phyloP scores from a whole-genome alignment of 106 monocot species.

The Acanthochlamys bracteata region DNA sequence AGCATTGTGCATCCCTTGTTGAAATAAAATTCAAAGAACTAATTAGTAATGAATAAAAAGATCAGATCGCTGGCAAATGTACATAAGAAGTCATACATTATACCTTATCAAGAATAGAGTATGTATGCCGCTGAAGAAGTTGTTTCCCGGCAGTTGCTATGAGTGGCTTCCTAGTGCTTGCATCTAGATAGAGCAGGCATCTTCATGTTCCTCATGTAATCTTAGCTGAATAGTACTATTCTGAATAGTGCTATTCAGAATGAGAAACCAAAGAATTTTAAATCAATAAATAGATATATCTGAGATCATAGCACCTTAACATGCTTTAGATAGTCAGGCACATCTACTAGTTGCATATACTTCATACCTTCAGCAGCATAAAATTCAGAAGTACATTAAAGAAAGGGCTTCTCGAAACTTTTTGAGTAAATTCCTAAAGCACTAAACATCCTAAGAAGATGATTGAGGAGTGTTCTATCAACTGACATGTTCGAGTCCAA shows the following conservation, averaged over 20 bases:
- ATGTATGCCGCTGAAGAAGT: conserved; percentile 77
- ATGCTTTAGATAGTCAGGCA: conserved; percentile 92
- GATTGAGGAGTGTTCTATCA: conserved; percentile 77
- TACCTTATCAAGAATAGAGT: conserved; percentile 92
- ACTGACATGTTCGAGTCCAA: no score
- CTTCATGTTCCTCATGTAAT: conserved; percentile 95
- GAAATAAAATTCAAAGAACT: no score
- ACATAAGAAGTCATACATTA: background rate
- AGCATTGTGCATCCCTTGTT: conserved; percentile 79
- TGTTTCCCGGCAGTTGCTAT: conserved; percentile 78
- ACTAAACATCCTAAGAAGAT: conserved; percentile 98
- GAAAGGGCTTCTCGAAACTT: conserved; percentile 84
- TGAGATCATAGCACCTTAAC: conserved; percentile 51
- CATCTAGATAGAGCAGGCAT: conserved; percentile 88
- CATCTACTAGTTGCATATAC: conserved; percentile 93
- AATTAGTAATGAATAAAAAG: no score
- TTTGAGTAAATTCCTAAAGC: conserved; percentile 89
- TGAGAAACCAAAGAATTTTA: background rate
- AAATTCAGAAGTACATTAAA: conserved; percentile 90
- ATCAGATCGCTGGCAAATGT: no score
- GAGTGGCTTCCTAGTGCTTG: conserved; percentile 83
- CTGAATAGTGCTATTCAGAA: no score
- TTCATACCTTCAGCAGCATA: conserved; percentile 91
- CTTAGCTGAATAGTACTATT: conserved; percentile 60
- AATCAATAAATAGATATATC: no score